Evolutionary conservation across 805 yeast genomes (phyloP), one percentile per base, ranked within the genome.

Genomic region (Saturnispora diversa): DNA sequence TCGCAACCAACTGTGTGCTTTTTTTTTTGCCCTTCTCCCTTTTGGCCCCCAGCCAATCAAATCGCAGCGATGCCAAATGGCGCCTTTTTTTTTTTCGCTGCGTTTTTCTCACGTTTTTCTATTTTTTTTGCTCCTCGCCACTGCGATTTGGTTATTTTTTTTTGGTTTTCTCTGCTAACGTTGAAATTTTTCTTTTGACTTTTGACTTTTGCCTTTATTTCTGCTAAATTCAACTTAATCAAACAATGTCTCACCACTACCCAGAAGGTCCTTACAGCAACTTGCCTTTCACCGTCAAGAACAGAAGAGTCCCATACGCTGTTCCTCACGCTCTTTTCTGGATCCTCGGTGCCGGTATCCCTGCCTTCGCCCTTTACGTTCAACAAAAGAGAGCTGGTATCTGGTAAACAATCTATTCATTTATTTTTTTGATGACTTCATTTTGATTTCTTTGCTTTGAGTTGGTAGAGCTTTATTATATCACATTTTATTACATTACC

Each of bases 261-360:
- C 78, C 73, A 59, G 77, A 77, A 55, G 97, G 97, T 58, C 79
- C 80, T 35, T 92, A 92, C 80, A 70, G 82, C 57, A 90, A 92
- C 76, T 60, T 90, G 49, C 98, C 98, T 51, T 92, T 90, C 78
- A 77, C 77, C 74, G 94, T 90, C 49, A 87, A 86, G 75, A 72
- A 80, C 76, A 87, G 95, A 75, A 83, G 78, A 70, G 74, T 90
- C 50, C 97, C 97, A 52, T 87, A 74, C 63, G 84, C 79, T 51
- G 68, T 86, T 39, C 72, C 81, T 51, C 94, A 82, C 72, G 81
- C 84, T 72, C 77, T 87, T 40, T 81, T 77, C 68, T 81, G 80
- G 69, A 76, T 57, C 44, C 57, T 77, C 31, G 90, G 86, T 45
- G 70, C 78, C 48, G 74, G 77, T 46, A 68, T 80, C 43, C 97